These are phyloP conservation scores for Coffea canephora DNA, from an alignment of 257 asterid genomes.

Conservation along the genomic window DNA sequence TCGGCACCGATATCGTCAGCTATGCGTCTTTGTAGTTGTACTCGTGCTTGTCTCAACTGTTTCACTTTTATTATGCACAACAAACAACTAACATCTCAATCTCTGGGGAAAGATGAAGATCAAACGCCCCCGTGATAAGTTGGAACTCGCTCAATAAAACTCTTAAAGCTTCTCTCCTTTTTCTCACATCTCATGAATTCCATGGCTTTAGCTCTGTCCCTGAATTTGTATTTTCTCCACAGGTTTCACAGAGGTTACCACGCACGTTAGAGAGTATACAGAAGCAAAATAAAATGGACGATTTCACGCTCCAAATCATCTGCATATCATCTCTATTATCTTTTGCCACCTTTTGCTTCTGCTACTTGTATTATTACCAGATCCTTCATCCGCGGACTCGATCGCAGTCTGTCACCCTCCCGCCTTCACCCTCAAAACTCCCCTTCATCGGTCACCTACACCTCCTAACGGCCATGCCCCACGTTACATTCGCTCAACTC, in stretches of 20 bases:
- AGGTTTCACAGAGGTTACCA: no score
- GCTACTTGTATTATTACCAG: neutral
- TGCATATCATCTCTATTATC: slow-evolving; percentile 12
- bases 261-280: no score
- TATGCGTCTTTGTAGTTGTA: no score
- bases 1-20: no score
- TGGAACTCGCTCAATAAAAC: no score
- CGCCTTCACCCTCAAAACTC: slow-evolving; percentile 25
- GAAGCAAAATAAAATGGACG: slow-evolving; percentile 7
- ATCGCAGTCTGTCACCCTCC: slow-evolving; percentile 1
- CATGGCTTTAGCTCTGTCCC: neutral
- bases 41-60: no score
- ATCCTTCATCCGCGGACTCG: neutral
- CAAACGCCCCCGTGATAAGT: no score
- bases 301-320: slow-evolving; percentile 15
- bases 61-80: no score
- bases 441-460: slow-evolving; percentile 42
- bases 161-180: neutral
- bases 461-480: slow-evolving; percentile 37
- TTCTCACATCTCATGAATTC: neutral
- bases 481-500: slow-evolving; percentile 25
- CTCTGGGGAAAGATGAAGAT: no score
- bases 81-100: no score
- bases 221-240: neutral
- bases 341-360: slow-evolving; percentile 16